phyloP scores from a whole-genome alignment of 2,329 filamentous ascomycete genomes.

The Pleomassaria siparia region DNA sequence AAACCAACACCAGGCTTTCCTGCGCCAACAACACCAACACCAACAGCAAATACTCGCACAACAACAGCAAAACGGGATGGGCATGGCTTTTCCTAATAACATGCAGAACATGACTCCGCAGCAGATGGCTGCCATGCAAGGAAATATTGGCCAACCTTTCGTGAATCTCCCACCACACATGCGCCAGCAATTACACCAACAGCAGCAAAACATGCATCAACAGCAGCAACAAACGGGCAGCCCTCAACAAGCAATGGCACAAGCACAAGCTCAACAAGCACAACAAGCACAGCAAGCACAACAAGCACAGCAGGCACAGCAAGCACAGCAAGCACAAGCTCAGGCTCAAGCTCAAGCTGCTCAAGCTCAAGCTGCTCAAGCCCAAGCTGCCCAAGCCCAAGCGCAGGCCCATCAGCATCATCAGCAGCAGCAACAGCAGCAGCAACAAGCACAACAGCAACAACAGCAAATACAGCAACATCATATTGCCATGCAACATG shows the following conservation, averaged over 20 bases:
- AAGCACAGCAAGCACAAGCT: constrained; percentile 51
- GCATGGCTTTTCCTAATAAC: constrained; percentile 56
- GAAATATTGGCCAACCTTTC: constrained; percentile 24
- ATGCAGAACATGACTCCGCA: constrained; percentile 52
- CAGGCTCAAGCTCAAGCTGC: constrained; percentile 52
- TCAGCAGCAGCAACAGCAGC: constrained; percentile 17
- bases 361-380: constrained; percentile 17
- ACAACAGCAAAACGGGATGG: constrained; percentile 60
- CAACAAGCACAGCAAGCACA: no score
- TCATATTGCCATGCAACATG: constrained; percentile 51
- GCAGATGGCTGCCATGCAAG: constrained; percentile 30
- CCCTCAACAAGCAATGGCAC: constrained; percentile 37
- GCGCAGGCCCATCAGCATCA: constrained; percentile 43
- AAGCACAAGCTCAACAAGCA: constrained; percentile 56
- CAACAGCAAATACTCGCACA: constrained; percentile 58
- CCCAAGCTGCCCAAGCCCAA: constrained; percentile 28
- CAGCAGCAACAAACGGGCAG: constrained; percentile 29
- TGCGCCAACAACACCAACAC: constrained; percentile 45
- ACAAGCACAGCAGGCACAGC: no score
- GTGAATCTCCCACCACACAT: constrained; percentile 39
- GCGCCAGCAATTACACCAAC: constrained; percentile 52
- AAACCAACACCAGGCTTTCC: constrained; percentile 37
- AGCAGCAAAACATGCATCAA: constrained; percentile 48
- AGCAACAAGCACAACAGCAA: constrained; percentile 50
- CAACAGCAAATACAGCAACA: constrained; percentile 48